Base-by-base conservation (phyloP, 2,329 filamentous ascomycete species). In the Cercospora nicotianae region DNA sequence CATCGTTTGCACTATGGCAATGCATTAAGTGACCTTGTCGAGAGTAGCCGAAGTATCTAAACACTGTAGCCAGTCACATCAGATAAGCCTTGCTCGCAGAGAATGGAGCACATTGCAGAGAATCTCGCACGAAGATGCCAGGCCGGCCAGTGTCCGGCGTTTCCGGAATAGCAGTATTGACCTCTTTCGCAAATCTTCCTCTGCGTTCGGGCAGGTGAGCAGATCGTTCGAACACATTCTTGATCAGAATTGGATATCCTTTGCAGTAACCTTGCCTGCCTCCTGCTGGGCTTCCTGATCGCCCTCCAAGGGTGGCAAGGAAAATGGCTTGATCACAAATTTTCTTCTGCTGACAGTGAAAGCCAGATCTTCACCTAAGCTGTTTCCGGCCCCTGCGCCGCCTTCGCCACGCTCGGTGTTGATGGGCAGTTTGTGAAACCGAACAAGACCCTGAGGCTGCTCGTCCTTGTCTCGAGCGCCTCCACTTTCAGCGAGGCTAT, bases 341-440 rank as follows among this genome's bases (percentile, higher is more conserved):
- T 92, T 94, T 74, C 87, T 89, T 74, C 92, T 86, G 78, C 93
- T 97, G 62, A 99, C 81, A 69, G 89, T 94, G 79, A 99, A 99
- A 4, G 93, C 93, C 80, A 97, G 86, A 79, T 97, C 93, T 75
- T 96, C 92, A 26, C 91, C 89, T 64, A 90, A 85, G 70, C 88
- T 81, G 30, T 82, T 81, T 1, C 79, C 89, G 67, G 87, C 87
- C 67, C 88, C 88, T 1, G 87, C 85, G 9, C 88, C 90, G 13
- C 92, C 93, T 2, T 93, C 93, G 1, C 95, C 94, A 72, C 91
- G 92, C 77, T 98, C 94, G 68, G 96, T 92, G 72, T 92, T 90
- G 0, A 97, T 84, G 0, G 95, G 94, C 39, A 98, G 80, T 64
- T 90, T 90, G 78, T 96, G 92, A 0, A 96, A 87, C 69, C 89